These are phyloP conservation scores for Psilocybe cyanescens DNA, from an alignment of 768 basidiomycete species.

Conservation along the genomic window DNA sequence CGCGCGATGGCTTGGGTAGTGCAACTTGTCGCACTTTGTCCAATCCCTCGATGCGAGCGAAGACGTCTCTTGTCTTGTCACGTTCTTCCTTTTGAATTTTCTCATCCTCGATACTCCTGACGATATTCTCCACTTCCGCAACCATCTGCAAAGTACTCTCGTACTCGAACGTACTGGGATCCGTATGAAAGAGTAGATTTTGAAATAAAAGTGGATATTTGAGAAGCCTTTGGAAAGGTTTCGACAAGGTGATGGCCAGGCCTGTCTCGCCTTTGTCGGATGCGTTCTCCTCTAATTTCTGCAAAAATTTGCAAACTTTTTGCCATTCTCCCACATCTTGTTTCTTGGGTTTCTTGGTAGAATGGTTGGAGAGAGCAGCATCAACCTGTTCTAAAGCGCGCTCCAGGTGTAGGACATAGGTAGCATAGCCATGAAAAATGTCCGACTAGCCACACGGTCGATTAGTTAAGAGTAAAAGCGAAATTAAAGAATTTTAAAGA, in stretches of 20 bases:
- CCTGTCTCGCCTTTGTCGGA: conserved; percentile 91
- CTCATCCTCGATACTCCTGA: conserved; percentile 96
- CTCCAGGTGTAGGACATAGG: conserved; percentile 94
- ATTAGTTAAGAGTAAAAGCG: conserved; percentile 14
- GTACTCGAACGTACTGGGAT: conserved; percentile 96
- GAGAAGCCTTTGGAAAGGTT: conserved; percentile 95
- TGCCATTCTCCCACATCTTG: conserved; percentile 81
- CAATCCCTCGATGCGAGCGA: conserved; percentile 95
- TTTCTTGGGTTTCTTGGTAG: conserved; percentile 80
- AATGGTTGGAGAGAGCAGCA: conserved; percentile 66
- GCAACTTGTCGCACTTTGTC: conserved; percentile 94
- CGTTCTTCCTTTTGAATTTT: conserved; percentile 97
- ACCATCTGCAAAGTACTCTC: conserved; percentile 97
- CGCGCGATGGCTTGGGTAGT: conserved; percentile 84
- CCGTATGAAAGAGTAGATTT: conserved; percentile 95
- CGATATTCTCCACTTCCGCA: conserved; percentile 94
- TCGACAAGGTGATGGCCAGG: conserved; percentile 92
- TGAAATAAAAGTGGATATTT: conserved; percentile 99
- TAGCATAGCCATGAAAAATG: conserved; percentile 92
- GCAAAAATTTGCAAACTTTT: conserved; percentile 74
- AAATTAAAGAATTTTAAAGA: neutral
- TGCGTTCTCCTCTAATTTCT: conserved; percentile 79
- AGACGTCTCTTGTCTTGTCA: conserved; percentile 92
- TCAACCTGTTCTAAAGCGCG: conserved; percentile 89
- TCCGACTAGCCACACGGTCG: conserved; percentile 63